Percentiles rank a stretch among this genome's conserved stretches.
phyloP scores from a whole-genome alignment of 2,329 filamentous ascomycete genomes.

The Aureobasidium mangrovei region DNA sequence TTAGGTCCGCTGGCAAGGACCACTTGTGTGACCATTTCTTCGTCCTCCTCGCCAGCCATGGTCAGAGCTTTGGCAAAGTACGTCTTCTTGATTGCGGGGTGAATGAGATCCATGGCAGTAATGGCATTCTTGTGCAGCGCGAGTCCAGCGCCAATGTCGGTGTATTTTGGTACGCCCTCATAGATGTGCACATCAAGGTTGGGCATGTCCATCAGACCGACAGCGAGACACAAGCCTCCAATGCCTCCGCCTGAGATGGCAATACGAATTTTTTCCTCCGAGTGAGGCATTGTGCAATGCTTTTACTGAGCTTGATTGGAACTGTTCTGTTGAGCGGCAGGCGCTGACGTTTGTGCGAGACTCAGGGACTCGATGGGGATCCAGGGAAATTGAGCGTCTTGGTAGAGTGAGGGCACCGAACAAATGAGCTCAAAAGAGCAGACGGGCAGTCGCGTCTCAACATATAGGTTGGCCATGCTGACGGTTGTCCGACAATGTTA shows the following conservation, averaged over 20 bases:
- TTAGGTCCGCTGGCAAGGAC: slow-evolving; percentile 26
- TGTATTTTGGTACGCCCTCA: slow-evolving; percentile 40
- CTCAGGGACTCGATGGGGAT: not conserved
- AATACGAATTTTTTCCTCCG: slow-evolving; percentile 28
- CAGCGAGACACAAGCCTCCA: slow-evolving; percentile 41
- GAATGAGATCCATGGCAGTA: slow-evolving; percentile 36
- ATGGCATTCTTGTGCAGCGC: slow-evolving; percentile 47
- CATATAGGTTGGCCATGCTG: slow-evolving; percentile 5
- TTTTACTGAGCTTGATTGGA: not conserved
- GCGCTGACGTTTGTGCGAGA: too few relatives aligned
- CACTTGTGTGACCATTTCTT: slow-evolving; percentile 28
- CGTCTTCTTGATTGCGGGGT: slow-evolving; percentile 33
- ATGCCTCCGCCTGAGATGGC: slow-evolving; percentile 45
- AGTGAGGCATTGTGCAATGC: slow-evolving; percentile 13
- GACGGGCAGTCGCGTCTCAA: not conserved
- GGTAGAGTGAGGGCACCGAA: not conserved
- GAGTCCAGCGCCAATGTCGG: slow-evolving; percentile 42
- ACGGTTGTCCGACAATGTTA: slow-evolving; percentile 1
- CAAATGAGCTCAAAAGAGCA: not conserved
- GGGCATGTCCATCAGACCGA: slow-evolving; percentile 36
- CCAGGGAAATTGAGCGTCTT: too few relatives aligned
- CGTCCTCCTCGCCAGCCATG: slow-evolving; percentile 33
- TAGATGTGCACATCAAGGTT: slow-evolving; percentile 42
- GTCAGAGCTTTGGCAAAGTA: slow-evolving; percentile 42
- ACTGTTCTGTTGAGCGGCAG: too few relatives aligned